Percentiles rank a stretch among this genome's conserved stretches.
Evolutionary conservation across 352 stramenopile genomes (phyloP).

Genomic region (Globisporangium acanthophoron): DNA sequence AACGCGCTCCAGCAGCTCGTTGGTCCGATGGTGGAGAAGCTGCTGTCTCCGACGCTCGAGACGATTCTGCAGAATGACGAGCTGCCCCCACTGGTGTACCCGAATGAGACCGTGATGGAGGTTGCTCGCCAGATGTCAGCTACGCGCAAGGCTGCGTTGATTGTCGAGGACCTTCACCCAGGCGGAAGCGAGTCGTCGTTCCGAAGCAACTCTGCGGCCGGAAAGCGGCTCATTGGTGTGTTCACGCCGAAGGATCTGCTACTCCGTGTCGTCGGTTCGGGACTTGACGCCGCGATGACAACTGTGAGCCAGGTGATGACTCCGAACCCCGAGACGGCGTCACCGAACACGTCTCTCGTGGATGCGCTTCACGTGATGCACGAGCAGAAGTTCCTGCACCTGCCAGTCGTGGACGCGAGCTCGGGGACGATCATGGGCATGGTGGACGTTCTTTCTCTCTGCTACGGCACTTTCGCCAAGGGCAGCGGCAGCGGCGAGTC

Average conservation of each 20-base stretch:
- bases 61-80: conserved; percentile 75
- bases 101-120: conserved; percentile 79
- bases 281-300: conserved; percentile 87
- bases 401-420: conserved; percentile 92
- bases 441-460: conserved; percentile 85
- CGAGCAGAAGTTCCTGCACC: conserved; percentile 96
- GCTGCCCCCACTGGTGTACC: conserved; percentile 68
- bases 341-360: conserved; percentile 90
- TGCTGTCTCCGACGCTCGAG: conserved; percentile 80
- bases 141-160: conserved; percentile 71
- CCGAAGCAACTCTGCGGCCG: conserved; percentile 20
- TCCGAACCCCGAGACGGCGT: conserved; percentile 92
- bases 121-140: conserved; percentile 83
- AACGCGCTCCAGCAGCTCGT: conserved; percentile 68
- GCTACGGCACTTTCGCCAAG: conserved; percentile 84
- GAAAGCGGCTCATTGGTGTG: conserved; percentile 91
- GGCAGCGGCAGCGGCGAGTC: conserved; percentile 50
- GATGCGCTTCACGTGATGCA: conserved; percentile 98
- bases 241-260: conserved; percentile 98
- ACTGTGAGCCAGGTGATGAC: conserved; percentile 95
- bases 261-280: conserved; percentile 90
- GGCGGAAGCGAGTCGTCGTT: conserved; percentile 20
- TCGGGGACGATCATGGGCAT: conserved; percentile 74
- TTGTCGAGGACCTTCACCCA: conserved; percentile 64
- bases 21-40: conserved; percentile 80